Evolutionary conservation across 495 filamentous ascomycete genomes (phyloP).

Genomic region (Elaphomyces granulatus): DNA sequence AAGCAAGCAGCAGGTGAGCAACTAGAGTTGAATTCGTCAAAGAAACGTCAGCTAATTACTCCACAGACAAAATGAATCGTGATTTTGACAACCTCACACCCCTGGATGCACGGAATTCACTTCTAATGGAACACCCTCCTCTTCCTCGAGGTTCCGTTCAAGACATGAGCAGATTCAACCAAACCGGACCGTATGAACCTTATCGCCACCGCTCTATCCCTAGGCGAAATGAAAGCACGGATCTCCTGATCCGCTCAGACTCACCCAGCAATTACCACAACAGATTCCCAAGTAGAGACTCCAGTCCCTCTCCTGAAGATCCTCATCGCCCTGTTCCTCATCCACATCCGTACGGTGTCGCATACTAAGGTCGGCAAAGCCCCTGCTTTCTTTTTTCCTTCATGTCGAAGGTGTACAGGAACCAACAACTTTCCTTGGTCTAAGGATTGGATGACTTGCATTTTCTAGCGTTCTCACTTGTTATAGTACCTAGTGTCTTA

Average conservation of each 20-base stretch:
- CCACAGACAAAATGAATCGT: slow-evolving; percentile 62
- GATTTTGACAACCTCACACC: slow-evolving; percentile 82
- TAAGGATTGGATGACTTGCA: no score
- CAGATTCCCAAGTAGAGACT: background rate
- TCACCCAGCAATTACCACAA: slow-evolving; percentile 2
- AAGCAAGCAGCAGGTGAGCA: slow-evolving; percentile 50
- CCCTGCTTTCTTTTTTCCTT: no score
- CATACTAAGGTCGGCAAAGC: no score
- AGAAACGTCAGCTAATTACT: background rate
- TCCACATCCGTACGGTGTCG: background rate
- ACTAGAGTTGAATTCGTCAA: background rate
- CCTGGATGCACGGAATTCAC: slow-evolving; percentile 77
- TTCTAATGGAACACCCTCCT: slow-evolving; percentile 48
- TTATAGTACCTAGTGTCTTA: no score
- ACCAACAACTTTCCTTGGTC: no score
- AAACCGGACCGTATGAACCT: slow-evolving; percentile 28
- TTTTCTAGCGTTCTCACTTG: no score
- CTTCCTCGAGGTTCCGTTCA: slow-evolving; percentile 11
- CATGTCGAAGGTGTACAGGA: no score
- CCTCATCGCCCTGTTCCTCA: background rate
- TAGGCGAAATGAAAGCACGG: slow-evolving; percentile 23
- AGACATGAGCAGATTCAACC: slow-evolving; percentile 36
- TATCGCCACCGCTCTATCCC: slow-evolving; percentile 27
- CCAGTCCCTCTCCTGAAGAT: background rate
- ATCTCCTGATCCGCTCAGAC: slow-evolving; percentile 27